Percentiles rank a stretch among this genome's conserved stretches.
Conservation (phyloP, 352 stramenopile genomes). For the Globisporangium cylindrosporum region DNA sequence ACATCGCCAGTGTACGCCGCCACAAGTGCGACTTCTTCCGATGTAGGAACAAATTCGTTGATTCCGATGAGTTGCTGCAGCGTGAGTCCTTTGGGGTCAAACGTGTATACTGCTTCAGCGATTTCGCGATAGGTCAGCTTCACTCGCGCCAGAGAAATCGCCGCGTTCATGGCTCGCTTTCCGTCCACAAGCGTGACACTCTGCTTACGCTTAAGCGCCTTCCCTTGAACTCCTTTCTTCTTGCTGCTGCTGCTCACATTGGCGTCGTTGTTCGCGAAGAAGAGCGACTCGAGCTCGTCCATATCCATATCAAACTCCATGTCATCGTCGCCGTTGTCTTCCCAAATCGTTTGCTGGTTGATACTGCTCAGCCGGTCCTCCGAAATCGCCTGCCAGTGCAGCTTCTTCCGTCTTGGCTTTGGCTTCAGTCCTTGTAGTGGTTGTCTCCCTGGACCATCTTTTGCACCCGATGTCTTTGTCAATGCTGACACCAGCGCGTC, state of each 20-base stretch:
- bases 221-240: constrained; percentile 38
- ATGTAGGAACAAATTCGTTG: constrained; percentile 92
- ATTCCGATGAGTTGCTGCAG: constrained; percentile 85
- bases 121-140: constrained; percentile 93
- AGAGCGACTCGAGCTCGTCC: constrained; percentile 83
- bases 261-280: constrained; percentile 69
- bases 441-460: constrained; percentile 9
- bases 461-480: neutral
- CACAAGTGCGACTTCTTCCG: constrained; percentile 89
- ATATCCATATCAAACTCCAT: constrained; percentile 85
- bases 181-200: constrained; percentile 91
- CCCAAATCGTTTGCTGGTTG: constrained; percentile 77
- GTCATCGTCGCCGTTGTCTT: constrained; percentile 70
- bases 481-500: constrained; percentile 54
- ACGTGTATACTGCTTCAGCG: constrained; percentile 60
- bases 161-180: constrained; percentile 97
- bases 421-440: constrained; percentile 7
- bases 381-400: constrained; percentile 88
- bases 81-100: constrained; percentile 62
- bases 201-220: constrained; percentile 71
- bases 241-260: constrained; percentile 26
- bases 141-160: constrained; percentile 94
- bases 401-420: constrained; percentile 73
- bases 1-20: constrained; percentile 73
- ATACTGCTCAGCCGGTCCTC: constrained; percentile 74